phyloP scores from a whole-genome alignment of 1,139 yeast species.

The Yamadazyma mexicana region DNA sequence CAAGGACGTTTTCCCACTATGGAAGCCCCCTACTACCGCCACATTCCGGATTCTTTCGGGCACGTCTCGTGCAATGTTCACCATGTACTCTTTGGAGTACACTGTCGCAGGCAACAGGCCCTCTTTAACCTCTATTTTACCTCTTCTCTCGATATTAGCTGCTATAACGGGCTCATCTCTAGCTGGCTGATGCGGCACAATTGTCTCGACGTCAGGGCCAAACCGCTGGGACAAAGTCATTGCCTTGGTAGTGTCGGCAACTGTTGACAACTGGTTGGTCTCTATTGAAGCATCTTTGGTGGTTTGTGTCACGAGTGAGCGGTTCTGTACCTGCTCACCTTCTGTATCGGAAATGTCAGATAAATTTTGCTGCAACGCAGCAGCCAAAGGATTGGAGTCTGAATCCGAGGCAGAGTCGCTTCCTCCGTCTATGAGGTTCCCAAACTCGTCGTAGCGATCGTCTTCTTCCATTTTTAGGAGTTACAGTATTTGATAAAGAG shows the following conservation, averaged over 20 bases:
- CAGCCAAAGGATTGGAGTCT: slow-evolving; percentile 5
- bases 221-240: slow-evolving; percentile 14
- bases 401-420: slow-evolving; percentile 34
- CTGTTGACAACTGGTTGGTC: slow-evolving; percentile 21
- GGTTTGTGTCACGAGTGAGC: background rate
- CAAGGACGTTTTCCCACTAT: slow-evolving; percentile 86
- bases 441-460: slow-evolving; percentile 71
- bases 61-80: slow-evolving; percentile 39
- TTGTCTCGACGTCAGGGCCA: slow-evolving; percentile 52
- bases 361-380: background rate
- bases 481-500: background rate
- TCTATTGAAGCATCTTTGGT: slow-evolving; percentile 4
- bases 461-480: slow-evolving; percentile 1
- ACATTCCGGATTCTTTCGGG: slow-evolving; percentile 76
- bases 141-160: slow-evolving; percentile 46
- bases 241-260: slow-evolving; percentile 34
- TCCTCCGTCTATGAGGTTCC: slow-evolving; percentile 69
- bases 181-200: slow-evolving; percentile 24
- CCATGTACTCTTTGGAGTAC: slow-evolving; percentile 66
- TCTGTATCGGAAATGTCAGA: slow-evolving; percentile 11
- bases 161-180: slow-evolving; percentile 62
- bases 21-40: slow-evolving; percentile 78
- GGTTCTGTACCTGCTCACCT: slow-evolving; percentile 15
- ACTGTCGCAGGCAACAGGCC: slow-evolving; percentile 51
- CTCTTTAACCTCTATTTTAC: slow-evolving; percentile 47